Percentiles rank a stretch among this genome's conserved stretches.
Conservation (phyloP, 352 stramenopile species). For the Globisporangium nunn region DNA sequence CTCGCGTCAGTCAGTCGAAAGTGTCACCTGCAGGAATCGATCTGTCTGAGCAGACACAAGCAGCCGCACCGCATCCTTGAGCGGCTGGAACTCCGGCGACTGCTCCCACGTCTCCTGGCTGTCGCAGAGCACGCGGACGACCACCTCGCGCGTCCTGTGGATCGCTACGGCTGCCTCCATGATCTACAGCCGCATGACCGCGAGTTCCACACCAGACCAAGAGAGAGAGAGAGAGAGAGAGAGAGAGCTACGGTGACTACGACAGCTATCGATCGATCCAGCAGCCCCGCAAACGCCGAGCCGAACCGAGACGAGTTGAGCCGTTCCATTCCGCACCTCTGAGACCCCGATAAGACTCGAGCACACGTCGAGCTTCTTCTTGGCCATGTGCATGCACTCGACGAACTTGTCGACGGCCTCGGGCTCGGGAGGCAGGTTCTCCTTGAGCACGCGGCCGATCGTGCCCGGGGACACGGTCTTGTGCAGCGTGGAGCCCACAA, state of each 20-base stretch:
- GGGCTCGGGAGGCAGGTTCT: slow-evolving; percentile 2
- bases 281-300: neutral
- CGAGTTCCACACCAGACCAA: no score
- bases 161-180: neutral
- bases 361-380: slow-evolving; percentile 10
- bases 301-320: no score
- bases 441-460: slow-evolving; percentile 8
- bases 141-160: slow-evolving; percentile 3
- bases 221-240: neutral
- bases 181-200: neutral
- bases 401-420: slow-evolving; percentile 6
- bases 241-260: neutral
- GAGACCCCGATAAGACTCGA: neutral
- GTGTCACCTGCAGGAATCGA: neutral
- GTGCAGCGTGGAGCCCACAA: slow-evolving; percentile 2
- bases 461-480: slow-evolving; percentile 7
- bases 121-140: slow-evolving; percentile 4
- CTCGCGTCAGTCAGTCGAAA: neutral
- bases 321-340: neutral
- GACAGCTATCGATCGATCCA: neutral
- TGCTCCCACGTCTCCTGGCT: slow-evolving; percentile 6
- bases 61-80: slow-evolving; percentile 5
- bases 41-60: neutral
- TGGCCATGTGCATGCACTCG: slow-evolving; percentile 8
- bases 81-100: slow-evolving; percentile 5